Conservation (phyloP, 164 flowering plant genomes). For the Nelumbo lutea region DNA sequence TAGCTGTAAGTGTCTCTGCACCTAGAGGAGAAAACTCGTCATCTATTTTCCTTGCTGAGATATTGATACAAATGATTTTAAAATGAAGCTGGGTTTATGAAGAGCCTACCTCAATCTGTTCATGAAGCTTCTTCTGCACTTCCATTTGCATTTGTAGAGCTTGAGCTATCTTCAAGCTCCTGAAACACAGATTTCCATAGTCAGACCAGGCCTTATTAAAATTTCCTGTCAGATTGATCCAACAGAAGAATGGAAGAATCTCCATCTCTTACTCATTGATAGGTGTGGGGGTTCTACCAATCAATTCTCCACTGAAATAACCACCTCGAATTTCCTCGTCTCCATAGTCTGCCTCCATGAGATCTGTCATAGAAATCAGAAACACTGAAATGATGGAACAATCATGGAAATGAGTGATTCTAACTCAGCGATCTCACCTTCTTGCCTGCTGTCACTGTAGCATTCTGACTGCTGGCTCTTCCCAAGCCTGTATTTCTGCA, state of each 20-base stretch:
- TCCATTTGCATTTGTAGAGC: conserved; percentile 87
- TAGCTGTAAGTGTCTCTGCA: conserved; percentile 88
- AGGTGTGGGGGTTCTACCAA: neutral
- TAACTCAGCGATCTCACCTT: conserved; percentile 34
- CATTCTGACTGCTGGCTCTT: conserved; percentile 53
- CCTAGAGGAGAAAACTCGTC: conserved; percentile 36
- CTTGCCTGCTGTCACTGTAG: conserved; percentile 38
- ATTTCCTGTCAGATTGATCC: neutral
- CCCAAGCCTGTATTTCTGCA: conserved; percentile 90
- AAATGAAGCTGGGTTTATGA: conserved; percentile 1
- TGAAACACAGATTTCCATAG: conserved; percentile 21
- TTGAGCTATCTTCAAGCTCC: conserved; percentile 55
- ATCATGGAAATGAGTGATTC: neutral
- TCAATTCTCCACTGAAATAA: neutral
- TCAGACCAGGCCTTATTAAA: neutral
- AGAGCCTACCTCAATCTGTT: conserved; percentile 74
- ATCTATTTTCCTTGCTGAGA: too few relatives aligned
- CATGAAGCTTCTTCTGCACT: conserved; percentile 82
- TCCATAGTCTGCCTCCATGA: neutral
- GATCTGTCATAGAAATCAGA: neutral
- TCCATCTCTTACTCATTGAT: neutral
- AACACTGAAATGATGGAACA: neutral
- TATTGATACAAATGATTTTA: neutral
- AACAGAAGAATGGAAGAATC: neutral
- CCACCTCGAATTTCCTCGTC: neutral